These are phyloP conservation scores for Falciphora oryzae DNA, from an alignment of 2,329 filamentous ascomycete genomes.

Conservation along the genomic window DNA sequence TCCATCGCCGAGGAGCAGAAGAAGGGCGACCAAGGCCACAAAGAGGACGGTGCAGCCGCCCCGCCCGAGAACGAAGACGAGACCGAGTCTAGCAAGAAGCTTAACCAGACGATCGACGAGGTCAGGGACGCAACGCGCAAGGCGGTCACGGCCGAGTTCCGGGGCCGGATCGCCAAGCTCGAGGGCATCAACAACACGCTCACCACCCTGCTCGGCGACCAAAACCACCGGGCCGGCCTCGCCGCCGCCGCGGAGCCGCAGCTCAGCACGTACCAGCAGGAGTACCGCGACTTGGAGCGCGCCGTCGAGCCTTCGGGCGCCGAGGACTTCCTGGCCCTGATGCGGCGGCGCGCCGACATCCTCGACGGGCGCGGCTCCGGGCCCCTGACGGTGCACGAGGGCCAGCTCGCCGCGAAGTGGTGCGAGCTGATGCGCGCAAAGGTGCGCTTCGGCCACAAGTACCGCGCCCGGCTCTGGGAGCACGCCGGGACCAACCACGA, in stretches of 20 bases:
- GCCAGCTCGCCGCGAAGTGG: background rate
- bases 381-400: background rate
- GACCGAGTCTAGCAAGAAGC: too few species aligned
- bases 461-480: background rate
- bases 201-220: background rate
- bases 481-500: background rate
- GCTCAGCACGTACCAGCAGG: conserved; percentile 3
- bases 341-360: background rate
- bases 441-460: background rate
- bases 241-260: too few species aligned
- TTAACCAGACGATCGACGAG: background rate
- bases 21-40: too few species aligned
- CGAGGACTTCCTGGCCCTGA: background rate
- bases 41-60: too few species aligned
- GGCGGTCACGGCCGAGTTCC: background rate
- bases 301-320: background rate
- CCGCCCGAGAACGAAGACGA: too few species aligned
- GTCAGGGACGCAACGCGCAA: background rate
- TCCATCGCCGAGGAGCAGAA: too few species aligned
- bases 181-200: background rate
- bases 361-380: background rate
- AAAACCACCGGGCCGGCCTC: too few species aligned
- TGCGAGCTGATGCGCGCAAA: background rate
- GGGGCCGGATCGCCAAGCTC: background rate
- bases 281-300: background rate